These are phyloP conservation scores for Fusarium incarnatum DNA, from an alignment of 2,329 filamentous ascomycete species.

Conservation along the genomic window DNA sequence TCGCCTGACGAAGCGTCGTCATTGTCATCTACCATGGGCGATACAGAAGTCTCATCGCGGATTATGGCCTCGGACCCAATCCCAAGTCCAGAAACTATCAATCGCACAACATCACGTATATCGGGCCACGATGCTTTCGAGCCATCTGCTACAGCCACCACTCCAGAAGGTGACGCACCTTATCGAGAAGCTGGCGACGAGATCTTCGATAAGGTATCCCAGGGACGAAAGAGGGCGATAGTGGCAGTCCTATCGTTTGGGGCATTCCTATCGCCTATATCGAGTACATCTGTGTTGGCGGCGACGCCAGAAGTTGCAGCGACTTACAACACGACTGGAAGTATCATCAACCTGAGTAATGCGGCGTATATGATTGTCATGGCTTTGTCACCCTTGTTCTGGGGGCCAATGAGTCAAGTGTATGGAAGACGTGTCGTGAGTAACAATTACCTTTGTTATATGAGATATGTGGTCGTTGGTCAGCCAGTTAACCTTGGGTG, in stretches of 20 bases:
- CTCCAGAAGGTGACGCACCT: conserved; percentile 9
- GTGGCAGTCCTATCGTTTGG: conserved; percentile 78
- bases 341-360: conserved; percentile 79
- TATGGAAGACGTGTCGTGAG: conserved; percentile 69
- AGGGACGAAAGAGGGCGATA: conserved; percentile 72
- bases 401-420: conserved; percentile 77
- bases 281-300: conserved; percentile 77
- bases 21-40: conserved; percentile 3
- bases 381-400: conserved; percentile 76
- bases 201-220: conserved; percentile 74
- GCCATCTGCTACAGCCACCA: conserved; percentile 14
- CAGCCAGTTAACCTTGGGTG: not conserved
- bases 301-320: conserved; percentile 79
- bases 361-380: conserved; percentile 81
- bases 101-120: conserved; percentile 47
- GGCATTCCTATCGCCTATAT: conserved; percentile 80
- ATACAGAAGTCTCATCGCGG: not conserved
- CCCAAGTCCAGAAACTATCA: conserved; percentile 12
- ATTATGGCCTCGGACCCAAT: not conserved
- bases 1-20: not conserved
- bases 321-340: conserved; percentile 73
- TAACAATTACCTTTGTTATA: conserved; percentile 7
- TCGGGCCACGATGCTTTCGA: conserved; percentile 49
- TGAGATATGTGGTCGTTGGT: not conserved
- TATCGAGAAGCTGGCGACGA: conserved; percentile 56